Evolutionary conservation across 768 basidiomycete genomes (phyloP), one percentile per base, ranked within the genome.

Genomic region (Leccinum disarticulatum): DNA sequence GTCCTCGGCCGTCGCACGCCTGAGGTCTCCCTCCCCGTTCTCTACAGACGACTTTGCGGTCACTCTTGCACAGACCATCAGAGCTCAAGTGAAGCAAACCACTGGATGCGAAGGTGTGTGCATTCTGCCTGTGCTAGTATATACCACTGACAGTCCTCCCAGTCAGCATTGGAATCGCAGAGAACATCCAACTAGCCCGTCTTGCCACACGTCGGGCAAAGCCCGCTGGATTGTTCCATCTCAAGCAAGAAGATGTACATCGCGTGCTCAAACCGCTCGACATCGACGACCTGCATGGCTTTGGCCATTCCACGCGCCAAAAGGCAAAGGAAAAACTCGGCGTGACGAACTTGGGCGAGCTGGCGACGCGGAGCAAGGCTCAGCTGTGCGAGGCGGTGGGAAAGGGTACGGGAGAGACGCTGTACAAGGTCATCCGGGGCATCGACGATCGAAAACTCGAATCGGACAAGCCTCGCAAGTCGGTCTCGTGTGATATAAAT

Each of bases 401-500:
- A 0, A 88, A 84, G 64, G 79, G 82, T 27, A 91, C 84, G 0
- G 96, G 95, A 1, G 90, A 93, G 71, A 95, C 83, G 43, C 74
- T 98, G 27, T 95, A 85, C 67, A 92, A 93, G 19, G 92, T 86
- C 0, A 72, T 95, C 15, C 80, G 92, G 17, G 97, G 97, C 0
- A 78, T 94, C 28, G 97, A 98, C 66, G 83, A 90, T 35, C 83
- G 85, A 56, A 83, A 83, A 59, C 75, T 98, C 48, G 90, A 93
- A 70, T 87, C 86, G 35, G 89, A 93, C 70, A 93, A 93, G 68
- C 84, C 87, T 53, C 79, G 96, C 66, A 95, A 94, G 73, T 92
- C 89, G 6, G 93, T 99, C 19, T 93, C 91, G 11, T 95, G 92
- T 59, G 96, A 98, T 70, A 91, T 98, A 67, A 99, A 94, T 67